Base-by-base conservation (phyloP, 2,329 filamentous ascomycete species). In the Cercospora beticola region DNA sequence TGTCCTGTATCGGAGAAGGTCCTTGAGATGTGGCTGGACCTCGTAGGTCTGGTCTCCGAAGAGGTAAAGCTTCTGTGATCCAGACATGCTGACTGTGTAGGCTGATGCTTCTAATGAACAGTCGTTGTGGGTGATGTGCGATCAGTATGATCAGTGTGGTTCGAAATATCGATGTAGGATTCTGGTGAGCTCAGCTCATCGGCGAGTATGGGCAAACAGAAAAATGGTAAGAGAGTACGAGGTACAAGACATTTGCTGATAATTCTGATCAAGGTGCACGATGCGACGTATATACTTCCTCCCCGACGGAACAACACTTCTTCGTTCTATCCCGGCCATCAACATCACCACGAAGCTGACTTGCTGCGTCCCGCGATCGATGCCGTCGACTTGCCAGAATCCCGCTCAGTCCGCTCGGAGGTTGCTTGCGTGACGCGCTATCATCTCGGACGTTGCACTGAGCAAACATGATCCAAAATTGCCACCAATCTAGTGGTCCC, bases 21-120 rank as follows among this genome's bases (percentile, higher is more conserved):
- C 65, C 31, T 64, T 61, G 14, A 72, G 62, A 23, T 66, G 54
- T 18, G 59, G 56, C 33, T 56, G 67, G 40, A 72, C 65, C 43
- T 72, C 71, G 36, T 62, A 70, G 31, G 71, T 72, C 68, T 71
- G 69, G 64, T 72, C 71, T 14, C 71, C 71, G 57, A 72, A 72
- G 59, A 72, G 60, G 60, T 49, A 62, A 23, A 62, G 60, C 40
- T 62, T 62, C 18, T 62, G 60, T 52, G 21, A 18, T 60, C 31
- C 57, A n/a, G 57, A 31, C 57, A 60, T 60, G n/a, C 57, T 60
- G 57, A 36, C 31, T 60, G 8, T 18, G 3, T 49, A 49, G 43
- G n/a, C 43, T 49, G 6, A 10, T 49, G 14, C 7, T 5, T 18
- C 18, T 49, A 12, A 49, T 21, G n/a, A 21, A 49, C 18, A 21